A percentile compares a stretch with the other conserved stretches of the same genome.
These are phyloP conservation scores for Tilletia caries DNA, from an alignment of 1,284 basidiomycete genomes.

Conservation along the genomic window DNA sequence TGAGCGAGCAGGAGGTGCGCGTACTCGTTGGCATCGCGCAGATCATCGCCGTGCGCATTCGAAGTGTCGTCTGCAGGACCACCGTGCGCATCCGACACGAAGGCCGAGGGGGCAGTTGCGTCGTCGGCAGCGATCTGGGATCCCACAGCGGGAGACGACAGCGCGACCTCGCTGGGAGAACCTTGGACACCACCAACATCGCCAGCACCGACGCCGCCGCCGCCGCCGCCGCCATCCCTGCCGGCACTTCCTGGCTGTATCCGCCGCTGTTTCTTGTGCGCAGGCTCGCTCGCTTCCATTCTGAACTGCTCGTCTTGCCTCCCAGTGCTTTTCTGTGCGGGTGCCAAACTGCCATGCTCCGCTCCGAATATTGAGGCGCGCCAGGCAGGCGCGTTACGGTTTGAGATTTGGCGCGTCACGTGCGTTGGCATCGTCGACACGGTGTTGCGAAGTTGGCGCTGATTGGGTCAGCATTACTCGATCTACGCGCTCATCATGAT, in stretches of 20 bases:
- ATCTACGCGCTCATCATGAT: no score
- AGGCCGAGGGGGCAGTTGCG: background rate
- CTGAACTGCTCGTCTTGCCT: background rate
- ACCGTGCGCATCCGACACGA: background rate
- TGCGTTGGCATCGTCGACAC: background rate
- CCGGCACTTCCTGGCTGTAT: no score
- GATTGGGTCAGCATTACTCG: background rate
- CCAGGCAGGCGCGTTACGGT: no score
- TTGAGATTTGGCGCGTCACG: no score
- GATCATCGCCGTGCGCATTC: background rate
- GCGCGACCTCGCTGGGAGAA: no score
- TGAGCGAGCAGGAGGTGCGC: background rate
- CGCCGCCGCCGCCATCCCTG: no score
- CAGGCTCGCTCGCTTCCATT: background rate
- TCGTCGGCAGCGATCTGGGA: background rate
- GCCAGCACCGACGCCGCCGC: background rate
- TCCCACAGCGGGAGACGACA: background rate
- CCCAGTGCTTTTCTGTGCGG: background rate
- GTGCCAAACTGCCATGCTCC: no score
- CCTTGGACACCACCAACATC: background rate
- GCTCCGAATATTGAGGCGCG: background rate
- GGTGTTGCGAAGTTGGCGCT: background rate
- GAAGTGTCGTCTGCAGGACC: background rate
- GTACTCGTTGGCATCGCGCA: background rate
- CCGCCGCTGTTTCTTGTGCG: background rate